Conservation (phyloP, 2,329 filamentous ascomycete genomes). For the Claviceps sp. region DNA sequence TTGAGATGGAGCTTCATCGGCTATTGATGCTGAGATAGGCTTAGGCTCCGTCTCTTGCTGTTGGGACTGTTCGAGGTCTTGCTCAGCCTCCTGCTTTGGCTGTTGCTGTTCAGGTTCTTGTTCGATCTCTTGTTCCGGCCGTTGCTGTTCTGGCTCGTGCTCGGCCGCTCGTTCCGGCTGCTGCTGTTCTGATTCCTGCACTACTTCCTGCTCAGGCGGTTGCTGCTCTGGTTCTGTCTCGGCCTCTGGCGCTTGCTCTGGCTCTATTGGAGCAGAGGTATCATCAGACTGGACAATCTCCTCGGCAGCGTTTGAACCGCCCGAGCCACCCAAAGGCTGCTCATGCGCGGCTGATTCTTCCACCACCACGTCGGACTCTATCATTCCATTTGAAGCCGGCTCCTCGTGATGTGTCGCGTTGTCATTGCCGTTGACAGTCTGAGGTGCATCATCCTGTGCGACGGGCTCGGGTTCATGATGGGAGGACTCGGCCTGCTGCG, state of each 20-base stretch:
- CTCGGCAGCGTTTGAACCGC: not conserved
- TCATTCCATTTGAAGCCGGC: not conserved
- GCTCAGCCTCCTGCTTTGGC: not conserved
- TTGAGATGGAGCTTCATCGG: not conserved
- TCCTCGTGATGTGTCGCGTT: not conserved
- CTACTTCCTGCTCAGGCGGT: not conserved
- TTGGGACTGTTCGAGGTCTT: not conserved
- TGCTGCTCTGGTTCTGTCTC: not conserved
- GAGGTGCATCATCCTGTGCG: not conserved
- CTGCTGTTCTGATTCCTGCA: not conserved
- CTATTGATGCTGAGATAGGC: not conserved
- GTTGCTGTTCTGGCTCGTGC: not conserved
- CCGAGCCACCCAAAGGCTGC: not conserved
- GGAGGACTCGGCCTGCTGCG: not conserved
- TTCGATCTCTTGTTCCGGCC: not conserved
- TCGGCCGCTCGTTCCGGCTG: not conserved
- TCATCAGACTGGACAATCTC: not conserved
- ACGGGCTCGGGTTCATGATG: not conserved
- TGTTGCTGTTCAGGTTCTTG: not conserved
- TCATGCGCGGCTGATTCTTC: not conserved
- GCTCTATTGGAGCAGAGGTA: not conserved
- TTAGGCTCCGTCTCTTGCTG: not conserved
- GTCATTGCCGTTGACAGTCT: not conserved
- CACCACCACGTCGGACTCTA: not conserved
- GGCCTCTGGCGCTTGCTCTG: not conserved